Base-by-base conservation (phyloP, 2,329 filamentous ascomycete genomes). In the Albophoma yamanashiensis region DNA sequence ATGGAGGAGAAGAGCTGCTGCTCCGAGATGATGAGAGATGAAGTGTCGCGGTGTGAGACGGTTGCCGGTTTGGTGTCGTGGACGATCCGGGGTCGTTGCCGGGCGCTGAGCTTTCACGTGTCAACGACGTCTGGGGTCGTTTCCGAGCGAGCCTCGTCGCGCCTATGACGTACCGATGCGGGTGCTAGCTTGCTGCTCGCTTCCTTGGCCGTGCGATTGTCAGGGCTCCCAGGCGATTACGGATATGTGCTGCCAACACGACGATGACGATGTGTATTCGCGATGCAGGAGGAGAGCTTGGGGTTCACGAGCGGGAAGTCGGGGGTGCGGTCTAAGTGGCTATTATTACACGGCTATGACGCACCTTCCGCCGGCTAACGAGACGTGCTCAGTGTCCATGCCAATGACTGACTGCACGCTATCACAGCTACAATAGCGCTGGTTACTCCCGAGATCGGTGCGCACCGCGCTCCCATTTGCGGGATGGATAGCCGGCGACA, bases 31-130 rank as follows among this genome's bases (percentile, higher is more conserved):
- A 56, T 42, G 62, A 58, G 50, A 59, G 56, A 47, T 8, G 58
- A 56, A 50, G 39, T 39, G 56, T 20, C 12, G 20, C 40, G n/a
- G 47, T 39, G 45, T 22, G 36, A 39, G n/a, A 55, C 52, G 60
- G 45, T 22, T 58, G 34, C 58, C 58, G 42, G 53, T 59, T 61
- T 40, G 58, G 62, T 57, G 57, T 63, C 58, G 60, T 52, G 57
- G 57, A 59, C 50, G 27, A 36, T 53, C n/a, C 14, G 47, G 27
- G 50, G 57, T 52, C 55, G 57, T 27, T 56, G 50, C 58, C 59
- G 47, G 45, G 47, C 47, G 7, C 47, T 31, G 25, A 50, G 47
- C 67, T 71, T 73, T 73, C 71, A 73, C 71, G 68, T 73, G 71
- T 71, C 69, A 71, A 64, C 58, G 58, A 62, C 60, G 57, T 36